Percentiles rank a stretch among this genome's conserved stretches.
phyloP scores from a whole-genome alignment of 768 basidiomycete genomes.

The Russula virescens region DNA sequence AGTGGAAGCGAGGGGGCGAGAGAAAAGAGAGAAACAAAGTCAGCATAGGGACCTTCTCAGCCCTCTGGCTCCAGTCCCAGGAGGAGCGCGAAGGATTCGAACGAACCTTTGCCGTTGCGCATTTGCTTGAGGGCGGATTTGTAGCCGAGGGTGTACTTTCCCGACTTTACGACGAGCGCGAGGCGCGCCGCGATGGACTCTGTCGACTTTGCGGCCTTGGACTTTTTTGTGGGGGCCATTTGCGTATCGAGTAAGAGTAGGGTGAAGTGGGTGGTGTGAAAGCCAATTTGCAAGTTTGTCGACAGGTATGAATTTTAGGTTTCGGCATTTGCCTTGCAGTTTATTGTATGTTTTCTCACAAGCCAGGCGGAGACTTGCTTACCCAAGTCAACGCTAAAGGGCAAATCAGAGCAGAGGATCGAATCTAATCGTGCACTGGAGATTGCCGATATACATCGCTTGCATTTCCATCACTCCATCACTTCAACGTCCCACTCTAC shows the following conservation, averaged over 20 bases:
- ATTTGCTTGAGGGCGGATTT: conserved; percentile 98
- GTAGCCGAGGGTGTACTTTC: conserved; percentile 96
- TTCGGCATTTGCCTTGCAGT: background rate
- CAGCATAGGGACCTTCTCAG: conserved; percentile 98
- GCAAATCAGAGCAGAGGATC: background rate
- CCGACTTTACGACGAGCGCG: conserved; percentile 96
- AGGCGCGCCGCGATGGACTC: conserved; percentile 92
- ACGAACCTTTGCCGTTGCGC: conserved; percentile 94
- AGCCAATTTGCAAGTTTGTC: background rate
- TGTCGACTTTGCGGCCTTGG: conserved; percentile 87
- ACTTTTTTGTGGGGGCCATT: conserved; percentile 95
- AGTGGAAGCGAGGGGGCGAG: conserved; percentile 25
- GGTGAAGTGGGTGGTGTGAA: too few species aligned
- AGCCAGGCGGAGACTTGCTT: too few species aligned
- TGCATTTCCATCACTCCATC: too few species aligned
- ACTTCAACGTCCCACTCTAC: background rate
- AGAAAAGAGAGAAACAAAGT: conserved; percentile 32
- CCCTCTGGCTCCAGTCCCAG: conserved; percentile 92
- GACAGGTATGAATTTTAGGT: conserved; percentile 1
- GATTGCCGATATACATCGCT: conserved; percentile 1
- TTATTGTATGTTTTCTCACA: too few species aligned
- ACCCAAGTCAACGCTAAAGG: too few species aligned
- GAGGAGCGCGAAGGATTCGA: conserved; percentile 41
- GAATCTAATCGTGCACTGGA: conserved; percentile 5
- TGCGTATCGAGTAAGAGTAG: conserved; percentile 25